phyloP scores from a whole-genome alignment of 2,329 filamentous ascomycete genomes.

The Diaporthe capsici region DNA sequence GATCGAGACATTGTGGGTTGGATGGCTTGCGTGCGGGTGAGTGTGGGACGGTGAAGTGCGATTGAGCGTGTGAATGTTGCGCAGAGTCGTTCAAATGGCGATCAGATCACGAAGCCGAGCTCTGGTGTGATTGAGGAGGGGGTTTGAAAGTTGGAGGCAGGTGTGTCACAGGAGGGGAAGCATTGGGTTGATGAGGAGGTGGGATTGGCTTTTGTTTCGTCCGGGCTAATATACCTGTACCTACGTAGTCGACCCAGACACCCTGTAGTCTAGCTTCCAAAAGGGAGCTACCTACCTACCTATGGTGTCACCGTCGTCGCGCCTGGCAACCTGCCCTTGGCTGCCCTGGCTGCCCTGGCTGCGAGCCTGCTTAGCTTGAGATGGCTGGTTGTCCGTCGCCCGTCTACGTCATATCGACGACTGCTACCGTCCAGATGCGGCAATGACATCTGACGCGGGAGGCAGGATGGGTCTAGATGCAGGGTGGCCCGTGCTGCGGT shows the following conservation, averaged over 20 bases:
- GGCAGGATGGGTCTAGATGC: slow-evolving; percentile 1
- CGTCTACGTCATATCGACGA: slow-evolving; percentile 29
- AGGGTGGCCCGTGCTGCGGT: slow-evolving; percentile 9
- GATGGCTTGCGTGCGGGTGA: not conserved
- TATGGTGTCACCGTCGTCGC: slow-evolving; percentile 15
- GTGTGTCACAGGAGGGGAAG: slow-evolving; percentile 16
- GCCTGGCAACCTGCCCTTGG: not conserved
- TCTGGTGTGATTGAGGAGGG: not conserved
- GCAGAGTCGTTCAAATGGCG: not conserved
- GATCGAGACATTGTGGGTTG: slow-evolving; percentile 60
- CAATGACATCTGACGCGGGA: slow-evolving; percentile 18
- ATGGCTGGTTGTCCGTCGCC: not conserved
- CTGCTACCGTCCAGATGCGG: slow-evolving; percentile 8
- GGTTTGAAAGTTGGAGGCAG: not conserved
- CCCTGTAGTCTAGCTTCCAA: no score
- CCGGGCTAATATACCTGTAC: not conserved
- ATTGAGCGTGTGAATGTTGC: not conserved
- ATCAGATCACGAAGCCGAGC: slow-evolving; percentile 2
- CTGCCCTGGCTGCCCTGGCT: not conserved
- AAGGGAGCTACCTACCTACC: not conserved
- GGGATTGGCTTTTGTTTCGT: slow-evolving; percentile 4
- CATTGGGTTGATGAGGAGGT: not conserved
- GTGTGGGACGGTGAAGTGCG: not conserved
- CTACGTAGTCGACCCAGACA: no score
- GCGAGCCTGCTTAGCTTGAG: not conserved